phyloP scores from a whole-genome alignment of 768 basidiomycete species.

The Ramaria sp. region DNA sequence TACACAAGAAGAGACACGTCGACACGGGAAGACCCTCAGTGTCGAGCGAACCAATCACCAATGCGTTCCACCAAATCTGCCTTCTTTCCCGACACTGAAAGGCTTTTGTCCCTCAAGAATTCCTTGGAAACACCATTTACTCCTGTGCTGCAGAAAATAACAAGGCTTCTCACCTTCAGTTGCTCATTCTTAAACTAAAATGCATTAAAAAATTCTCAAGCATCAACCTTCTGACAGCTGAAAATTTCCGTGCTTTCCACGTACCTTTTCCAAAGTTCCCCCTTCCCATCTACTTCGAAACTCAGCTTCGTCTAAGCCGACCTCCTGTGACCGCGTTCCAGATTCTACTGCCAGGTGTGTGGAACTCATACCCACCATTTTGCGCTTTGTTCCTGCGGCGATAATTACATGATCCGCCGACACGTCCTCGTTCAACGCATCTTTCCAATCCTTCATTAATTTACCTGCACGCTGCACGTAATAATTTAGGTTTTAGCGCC shows the following conservation, averaged over 20 bases:
- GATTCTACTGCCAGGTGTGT: slow-evolving; percentile 6
- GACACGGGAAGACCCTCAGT: slow-evolving; percentile 9
- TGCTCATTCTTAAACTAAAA: slow-evolving; percentile 64
- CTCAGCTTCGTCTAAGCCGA: slow-evolving; percentile 59
- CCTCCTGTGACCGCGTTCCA: slow-evolving; percentile 31
- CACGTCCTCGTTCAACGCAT: slow-evolving; percentile 47
- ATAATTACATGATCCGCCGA: slow-evolving; percentile 42
- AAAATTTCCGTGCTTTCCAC: slow-evolving; percentile 9
- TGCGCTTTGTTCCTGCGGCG: slow-evolving; percentile 41
- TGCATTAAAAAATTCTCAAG: neutral
- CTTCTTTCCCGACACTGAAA: slow-evolving; percentile 57
- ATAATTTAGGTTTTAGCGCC: slow-evolving; percentile 4
- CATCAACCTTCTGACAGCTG: neutral
- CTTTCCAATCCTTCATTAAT: slow-evolving; percentile 63
- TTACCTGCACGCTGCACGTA: slow-evolving; percentile 49
- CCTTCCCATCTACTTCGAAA: slow-evolving; percentile 53
- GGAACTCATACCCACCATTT: slow-evolving; percentile 40
- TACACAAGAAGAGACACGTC: neutral
- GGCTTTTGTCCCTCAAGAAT: slow-evolving; percentile 60
- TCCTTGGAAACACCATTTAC: slow-evolving; percentile 32
- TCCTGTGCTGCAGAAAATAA: slow-evolving; percentile 10
- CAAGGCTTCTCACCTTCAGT: slow-evolving; percentile 43
- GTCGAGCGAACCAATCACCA: slow-evolving; percentile 44
- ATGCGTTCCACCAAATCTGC: slow-evolving; percentile 59
- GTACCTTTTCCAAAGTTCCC: slow-evolving; percentile 57